phyloP scores from a whole-genome alignment of 305 asterid species.

The Andrographis paniculata region DNA sequence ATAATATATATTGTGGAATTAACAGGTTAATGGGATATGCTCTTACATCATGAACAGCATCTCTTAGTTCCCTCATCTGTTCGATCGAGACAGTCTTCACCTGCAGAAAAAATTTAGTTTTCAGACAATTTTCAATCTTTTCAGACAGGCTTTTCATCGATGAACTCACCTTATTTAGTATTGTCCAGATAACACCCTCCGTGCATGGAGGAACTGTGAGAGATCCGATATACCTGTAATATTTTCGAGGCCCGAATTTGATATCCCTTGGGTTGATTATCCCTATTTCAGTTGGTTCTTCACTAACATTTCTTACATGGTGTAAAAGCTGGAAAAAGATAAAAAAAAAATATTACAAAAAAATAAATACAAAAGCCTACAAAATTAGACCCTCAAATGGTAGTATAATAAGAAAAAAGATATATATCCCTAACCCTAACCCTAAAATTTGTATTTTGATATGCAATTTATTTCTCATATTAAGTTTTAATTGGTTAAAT shows the following conservation, averaged over 20 bases:
- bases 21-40: not conserved
- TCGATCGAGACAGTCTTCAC: constrained; percentile 32
- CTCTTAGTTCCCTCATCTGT: constrained; percentile 40
- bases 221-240: constrained; percentile 62
- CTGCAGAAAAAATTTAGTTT: no score
- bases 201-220: constrained; percentile 63
- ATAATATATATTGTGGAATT: not conserved
- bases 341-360: not conserved
- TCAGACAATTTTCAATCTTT: no score
- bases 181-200: constrained; percentile 59
- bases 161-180: constrained; percentile 38
- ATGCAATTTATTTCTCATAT: no score
- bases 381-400: not conserved
- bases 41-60: constrained; percentile 68
- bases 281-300: constrained; percentile 29
- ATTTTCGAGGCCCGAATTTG: constrained; percentile 47
- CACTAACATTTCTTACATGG: constrained; percentile 26
- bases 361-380: not conserved
- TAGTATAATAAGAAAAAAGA: no score
- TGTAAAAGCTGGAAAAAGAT: constrained; percentile 13
- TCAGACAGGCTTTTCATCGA: no score
- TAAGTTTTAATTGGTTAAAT: no score
- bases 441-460: no score
- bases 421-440: no score
- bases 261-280: constrained; percentile 31